phyloP scores from a whole-genome alignment of 768 basidiomycete species.

The Tricholoma saponaceum region DNA sequence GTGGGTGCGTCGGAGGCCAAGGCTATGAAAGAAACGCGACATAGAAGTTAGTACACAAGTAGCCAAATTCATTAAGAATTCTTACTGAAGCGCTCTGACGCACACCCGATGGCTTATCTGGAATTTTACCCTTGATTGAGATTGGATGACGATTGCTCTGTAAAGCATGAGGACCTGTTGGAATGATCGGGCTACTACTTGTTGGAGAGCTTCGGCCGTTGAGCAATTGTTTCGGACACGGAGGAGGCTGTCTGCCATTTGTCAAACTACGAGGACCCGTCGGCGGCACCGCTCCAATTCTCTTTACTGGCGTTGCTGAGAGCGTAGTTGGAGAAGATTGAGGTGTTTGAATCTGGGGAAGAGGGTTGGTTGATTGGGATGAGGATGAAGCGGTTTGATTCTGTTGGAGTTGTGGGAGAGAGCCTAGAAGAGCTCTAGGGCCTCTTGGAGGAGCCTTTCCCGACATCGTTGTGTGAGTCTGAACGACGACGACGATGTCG shows the following conservation, averaged over 20 bases:
- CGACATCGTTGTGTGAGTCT: slow-evolving; percentile 44
- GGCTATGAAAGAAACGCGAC: slow-evolving; percentile 10
- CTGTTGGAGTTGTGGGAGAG: slow-evolving; percentile 30
- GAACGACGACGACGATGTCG: background rate
- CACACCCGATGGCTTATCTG: slow-evolving; percentile 15
- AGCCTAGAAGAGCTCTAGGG: slow-evolving; percentile 61
- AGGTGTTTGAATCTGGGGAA: background rate
- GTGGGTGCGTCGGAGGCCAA: slow-evolving; percentile 26
- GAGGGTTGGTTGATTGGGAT: slow-evolving; percentile 8
- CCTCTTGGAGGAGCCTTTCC: slow-evolving; percentile 76
- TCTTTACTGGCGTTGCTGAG: slow-evolving; percentile 22
- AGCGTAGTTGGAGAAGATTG: slow-evolving; percentile 5
- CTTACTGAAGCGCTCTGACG: slow-evolving; percentile 20
- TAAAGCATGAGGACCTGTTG: slow-evolving; percentile 23
- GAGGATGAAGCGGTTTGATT: slow-evolving; percentile 13
- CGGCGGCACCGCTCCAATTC: slow-evolving; percentile 54
- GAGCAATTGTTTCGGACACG: slow-evolving; percentile 37
- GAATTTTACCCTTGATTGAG: slow-evolving; percentile 35
- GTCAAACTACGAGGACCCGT: slow-evolving; percentile 61
- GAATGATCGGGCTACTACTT: slow-evolving; percentile 13
- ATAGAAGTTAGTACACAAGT: background rate
- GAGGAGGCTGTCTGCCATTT: slow-evolving; percentile 24
- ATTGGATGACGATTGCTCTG: slow-evolving; percentile 30
- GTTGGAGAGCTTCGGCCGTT: slow-evolving; percentile 31
- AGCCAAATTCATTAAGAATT: background rate